Evolutionary conservation across 805 yeast genomes (phyloP).

Genomic region (Cyberlindnera euphorbiiphila): DNA sequence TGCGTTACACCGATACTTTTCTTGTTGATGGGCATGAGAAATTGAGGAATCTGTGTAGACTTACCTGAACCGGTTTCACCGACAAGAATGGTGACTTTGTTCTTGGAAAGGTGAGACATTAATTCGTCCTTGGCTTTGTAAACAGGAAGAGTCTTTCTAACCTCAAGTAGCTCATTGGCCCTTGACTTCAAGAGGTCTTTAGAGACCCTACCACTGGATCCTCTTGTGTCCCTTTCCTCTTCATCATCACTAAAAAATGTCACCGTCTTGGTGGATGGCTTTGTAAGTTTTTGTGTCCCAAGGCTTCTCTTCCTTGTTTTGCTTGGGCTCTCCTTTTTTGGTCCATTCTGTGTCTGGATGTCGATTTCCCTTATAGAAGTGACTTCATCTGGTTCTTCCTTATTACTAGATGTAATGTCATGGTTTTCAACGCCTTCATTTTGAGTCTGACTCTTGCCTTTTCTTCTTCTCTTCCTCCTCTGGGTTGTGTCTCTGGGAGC

Average conservation of each 20-base stretch:
- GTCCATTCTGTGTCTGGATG: not conserved
- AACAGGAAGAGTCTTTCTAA: constrained; percentile 67
- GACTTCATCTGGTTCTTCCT: too few species aligned
- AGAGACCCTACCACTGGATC: constrained; percentile 3
- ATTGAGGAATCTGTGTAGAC: constrained; percentile 95
- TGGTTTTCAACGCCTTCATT: not conserved
- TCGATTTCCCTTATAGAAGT: too few species aligned
- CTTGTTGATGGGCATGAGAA: constrained; percentile 50
- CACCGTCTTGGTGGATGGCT: constrained; percentile 29
- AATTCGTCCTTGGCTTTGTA: constrained; percentile 66
- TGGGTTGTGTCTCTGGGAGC: constrained; percentile 1
- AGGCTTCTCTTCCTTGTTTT: not conserved
- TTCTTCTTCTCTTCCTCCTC: constrained; percentile 21
- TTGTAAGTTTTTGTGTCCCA: constrained; percentile 8
- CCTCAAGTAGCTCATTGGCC: constrained; percentile 43
- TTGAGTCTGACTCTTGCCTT: not conserved
- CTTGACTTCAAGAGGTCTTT: constrained; percentile 25
- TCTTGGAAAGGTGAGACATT: constrained; percentile 45
- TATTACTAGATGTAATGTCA: not conserved
- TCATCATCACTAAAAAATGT: constrained; percentile 36
- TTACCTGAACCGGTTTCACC: constrained; percentile 99
- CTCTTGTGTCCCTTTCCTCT: constrained; percentile 26
- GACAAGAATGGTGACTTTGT: constrained; percentile 74
- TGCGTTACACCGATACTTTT: constrained; percentile 86
- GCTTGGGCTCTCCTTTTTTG: not conserved